phyloP scores from a whole-genome alignment of 495 filamentous ascomycete species.

The Geoglossum glabrum region DNA sequence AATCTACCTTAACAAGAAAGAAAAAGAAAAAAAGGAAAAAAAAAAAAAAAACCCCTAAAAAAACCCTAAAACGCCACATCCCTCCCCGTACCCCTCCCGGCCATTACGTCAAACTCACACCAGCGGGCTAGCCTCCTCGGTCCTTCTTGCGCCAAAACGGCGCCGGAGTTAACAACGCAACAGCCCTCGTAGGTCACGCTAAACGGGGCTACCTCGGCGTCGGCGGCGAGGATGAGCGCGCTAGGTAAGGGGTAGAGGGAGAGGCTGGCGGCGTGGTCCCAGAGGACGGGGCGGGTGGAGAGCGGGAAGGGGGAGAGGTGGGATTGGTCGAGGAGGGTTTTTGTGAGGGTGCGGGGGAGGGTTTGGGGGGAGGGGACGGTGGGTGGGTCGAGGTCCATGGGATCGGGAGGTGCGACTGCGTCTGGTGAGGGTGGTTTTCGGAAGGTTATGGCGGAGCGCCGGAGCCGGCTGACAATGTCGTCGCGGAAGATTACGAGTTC shows the following conservation, averaged over 20 bases:
- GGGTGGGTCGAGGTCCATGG: slow-evolving; percentile 13
- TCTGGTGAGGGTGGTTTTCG: slow-evolving; percentile 10
- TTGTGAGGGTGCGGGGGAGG: slow-evolving; percentile 33
- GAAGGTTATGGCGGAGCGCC: slow-evolving; percentile 21
- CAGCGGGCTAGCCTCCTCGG: no score
- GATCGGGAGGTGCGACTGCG: slow-evolving; percentile 6
- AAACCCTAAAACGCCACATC: background rate
- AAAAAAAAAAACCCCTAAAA: background rate
- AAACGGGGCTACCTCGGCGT: slow-evolving; percentile 61
- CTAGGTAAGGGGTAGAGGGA: slow-evolving; percentile 78
- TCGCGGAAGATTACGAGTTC: slow-evolving; percentile 77
- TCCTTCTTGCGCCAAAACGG: background rate
- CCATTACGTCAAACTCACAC: background rate
- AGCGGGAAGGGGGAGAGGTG: slow-evolving; percentile 71
- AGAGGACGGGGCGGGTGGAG: slow-evolving; percentile 54
- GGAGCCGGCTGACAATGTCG: slow-evolving; percentile 56
- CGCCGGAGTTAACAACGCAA: slow-evolving; percentile 84
- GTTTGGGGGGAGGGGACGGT: background rate
- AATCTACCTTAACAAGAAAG: no score
- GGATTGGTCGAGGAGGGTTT: slow-evolving; percentile 84
- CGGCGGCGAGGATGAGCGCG: slow-evolving; percentile 57
- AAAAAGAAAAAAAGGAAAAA: no score
- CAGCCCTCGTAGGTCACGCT: slow-evolving; percentile 84
- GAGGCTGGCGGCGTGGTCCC: slow-evolving; percentile 59
- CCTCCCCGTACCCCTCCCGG: background rate